Conservation (phyloP, 805 yeast species). For the Candida odintsovae region DNA sequence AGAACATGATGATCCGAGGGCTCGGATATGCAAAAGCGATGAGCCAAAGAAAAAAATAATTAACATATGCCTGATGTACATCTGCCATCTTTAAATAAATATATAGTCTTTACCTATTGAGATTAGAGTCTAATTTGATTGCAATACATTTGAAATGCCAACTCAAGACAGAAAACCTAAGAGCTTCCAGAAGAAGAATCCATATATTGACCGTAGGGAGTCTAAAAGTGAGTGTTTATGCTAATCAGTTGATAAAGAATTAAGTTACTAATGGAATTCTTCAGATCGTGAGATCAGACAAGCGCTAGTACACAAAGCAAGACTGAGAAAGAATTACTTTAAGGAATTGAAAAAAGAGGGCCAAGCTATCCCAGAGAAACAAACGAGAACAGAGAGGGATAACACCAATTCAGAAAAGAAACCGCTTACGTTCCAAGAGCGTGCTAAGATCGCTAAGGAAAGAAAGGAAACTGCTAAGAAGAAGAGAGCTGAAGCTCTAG, state of each 20-base stretch:
- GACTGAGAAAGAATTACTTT: slow-evolving; percentile 75
- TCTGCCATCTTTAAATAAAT: too few relatives aligned
- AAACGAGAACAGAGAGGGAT: slow-evolving; percentile 16
- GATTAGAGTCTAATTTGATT: neutral
- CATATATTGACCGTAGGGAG: slow-evolving; percentile 20
- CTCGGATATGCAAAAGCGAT: neutral
- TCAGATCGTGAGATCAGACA: slow-evolving; percentile 64
- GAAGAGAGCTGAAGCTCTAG: slow-evolving; percentile 33
- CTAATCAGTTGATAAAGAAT: neutral
- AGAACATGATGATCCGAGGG: neutral
- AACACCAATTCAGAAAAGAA: slow-evolving; percentile 10
- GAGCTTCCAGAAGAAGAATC: slow-evolving; percentile 17
- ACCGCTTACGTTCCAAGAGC: slow-evolving; percentile 28
- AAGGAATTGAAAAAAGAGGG: slow-evolving; percentile 75
- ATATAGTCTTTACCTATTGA: neutral
- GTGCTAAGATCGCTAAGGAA: slow-evolving; percentile 31
- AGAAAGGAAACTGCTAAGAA: slow-evolving; percentile 27
- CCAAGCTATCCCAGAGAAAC: slow-evolving; percentile 41
- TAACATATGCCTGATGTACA: neutral
- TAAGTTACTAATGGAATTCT: slow-evolving; percentile 20
- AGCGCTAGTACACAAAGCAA: slow-evolving; percentile 73
- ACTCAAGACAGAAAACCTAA: slow-evolving; percentile 2
- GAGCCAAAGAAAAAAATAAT: neutral
- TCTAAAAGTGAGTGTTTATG: slow-evolving; percentile 14
- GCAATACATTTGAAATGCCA: slow-evolving; percentile 1